phyloP scores from a whole-genome alignment of 2,329 filamentous ascomycete genomes.

The Fusarium ambrosium region DNA sequence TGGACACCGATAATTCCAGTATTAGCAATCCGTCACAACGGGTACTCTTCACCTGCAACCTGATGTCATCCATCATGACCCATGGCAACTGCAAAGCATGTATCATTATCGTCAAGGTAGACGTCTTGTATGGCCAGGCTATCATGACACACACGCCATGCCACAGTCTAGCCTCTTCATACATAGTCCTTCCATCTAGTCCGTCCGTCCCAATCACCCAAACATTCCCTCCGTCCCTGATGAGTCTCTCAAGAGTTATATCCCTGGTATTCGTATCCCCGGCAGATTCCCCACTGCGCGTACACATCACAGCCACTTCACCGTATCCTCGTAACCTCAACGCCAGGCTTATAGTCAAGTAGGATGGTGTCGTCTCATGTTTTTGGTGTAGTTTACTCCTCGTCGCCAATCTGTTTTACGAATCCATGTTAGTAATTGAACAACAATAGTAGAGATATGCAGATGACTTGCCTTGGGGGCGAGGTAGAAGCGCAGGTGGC shows the following conservation, averaged over 20 bases:
- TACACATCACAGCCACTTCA: slow-evolving; percentile 28
- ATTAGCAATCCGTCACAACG: background rate
- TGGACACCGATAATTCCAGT: background rate
- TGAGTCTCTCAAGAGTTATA: slow-evolving; percentile 18
- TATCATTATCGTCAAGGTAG: slow-evolving; percentile 41
- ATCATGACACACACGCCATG: background rate
- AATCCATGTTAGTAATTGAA: slow-evolving; percentile 17
- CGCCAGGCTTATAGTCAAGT: slow-evolving; percentile 33
- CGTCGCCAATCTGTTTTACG: slow-evolving; percentile 55
- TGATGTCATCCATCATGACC: background rate
- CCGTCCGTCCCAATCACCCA: slow-evolving; percentile 19
- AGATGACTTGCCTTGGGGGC: slow-evolving; percentile 85
- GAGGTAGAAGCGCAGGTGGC: slow-evolving; percentile 96
- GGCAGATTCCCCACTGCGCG: slow-evolving; percentile 22
- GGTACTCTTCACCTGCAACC: background rate
- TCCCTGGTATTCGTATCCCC: slow-evolving; percentile 36
- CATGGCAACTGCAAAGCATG: slow-evolving; percentile 9
- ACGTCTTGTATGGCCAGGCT: slow-evolving; percentile 4
- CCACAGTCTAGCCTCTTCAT: slow-evolving; percentile 3
- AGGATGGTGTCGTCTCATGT: slow-evolving; percentile 30
- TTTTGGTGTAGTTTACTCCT: slow-evolving; percentile 49
- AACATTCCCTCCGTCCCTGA: slow-evolving; percentile 7
- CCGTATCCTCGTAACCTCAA: slow-evolving; percentile 32
- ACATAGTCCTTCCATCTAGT: slow-evolving; percentile 16
- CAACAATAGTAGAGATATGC: background rate